These are phyloP conservation scores for Lactarius sanguifluus DNA, from an alignment of 768 basidiomycete genomes.

Conservation along the genomic window DNA sequence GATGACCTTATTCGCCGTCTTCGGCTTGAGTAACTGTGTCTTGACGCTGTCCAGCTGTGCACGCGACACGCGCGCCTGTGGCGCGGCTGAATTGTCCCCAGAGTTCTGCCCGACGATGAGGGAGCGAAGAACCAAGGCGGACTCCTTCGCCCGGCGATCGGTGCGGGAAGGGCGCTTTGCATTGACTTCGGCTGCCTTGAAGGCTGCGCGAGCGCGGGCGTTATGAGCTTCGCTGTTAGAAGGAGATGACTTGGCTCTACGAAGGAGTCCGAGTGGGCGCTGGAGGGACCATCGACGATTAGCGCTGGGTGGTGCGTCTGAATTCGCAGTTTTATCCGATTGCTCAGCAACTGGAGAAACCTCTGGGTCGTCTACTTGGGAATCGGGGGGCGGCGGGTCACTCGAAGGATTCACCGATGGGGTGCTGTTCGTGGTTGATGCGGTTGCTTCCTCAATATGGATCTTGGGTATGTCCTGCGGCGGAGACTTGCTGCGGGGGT, in stretches of 20 bases:
- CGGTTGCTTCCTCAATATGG: neutral
- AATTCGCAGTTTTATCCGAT: no score
- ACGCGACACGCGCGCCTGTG: constrained; percentile 43
- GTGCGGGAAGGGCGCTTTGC: constrained; percentile 37
- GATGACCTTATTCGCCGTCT: constrained; percentile 69
- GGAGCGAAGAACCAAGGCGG: constrained; percentile 60
- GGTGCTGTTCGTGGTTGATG: neutral
- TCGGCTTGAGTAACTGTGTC: constrained; percentile 61
- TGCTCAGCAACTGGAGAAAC: neutral
- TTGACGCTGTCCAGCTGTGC: constrained; percentile 65
- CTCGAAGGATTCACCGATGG: neutral
- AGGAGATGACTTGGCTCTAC: constrained; percentile 4
- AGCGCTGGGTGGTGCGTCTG: neutral
- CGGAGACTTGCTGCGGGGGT: constrained; percentile 9
- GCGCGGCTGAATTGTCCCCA: constrained; percentile 31
- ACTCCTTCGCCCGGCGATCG: constrained; percentile 61
- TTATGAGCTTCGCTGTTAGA: constrained; percentile 9
- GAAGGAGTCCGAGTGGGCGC: constrained; percentile 11
- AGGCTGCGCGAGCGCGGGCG: constrained; percentile 1
- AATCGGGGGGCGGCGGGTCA: neutral
- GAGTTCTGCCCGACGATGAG: constrained; percentile 58
- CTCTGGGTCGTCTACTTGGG: neutral
- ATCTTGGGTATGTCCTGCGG: neutral
- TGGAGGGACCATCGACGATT: constrained; percentile 22
- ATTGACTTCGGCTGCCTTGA: neutral